These are phyloP conservation scores for Vitis rotundifolia DNA, from an alignment of 164 flowering plant species.

Conservation along the genomic window DNA sequence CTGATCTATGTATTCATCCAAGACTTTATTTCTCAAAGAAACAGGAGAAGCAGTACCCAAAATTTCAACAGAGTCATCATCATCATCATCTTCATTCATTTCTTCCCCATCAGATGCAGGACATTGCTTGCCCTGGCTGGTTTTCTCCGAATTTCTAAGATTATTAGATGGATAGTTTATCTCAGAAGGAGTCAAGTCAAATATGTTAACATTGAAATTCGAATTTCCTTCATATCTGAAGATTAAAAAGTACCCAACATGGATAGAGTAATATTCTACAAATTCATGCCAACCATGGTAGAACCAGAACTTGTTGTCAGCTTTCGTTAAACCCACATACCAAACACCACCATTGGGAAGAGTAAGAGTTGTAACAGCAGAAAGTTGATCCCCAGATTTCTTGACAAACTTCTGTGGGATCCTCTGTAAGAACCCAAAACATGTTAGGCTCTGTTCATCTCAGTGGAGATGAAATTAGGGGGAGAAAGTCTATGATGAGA, in stretches of 20 bases:
- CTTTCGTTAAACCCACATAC: slow-evolving; percentile 19
- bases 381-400: slow-evolving; percentile 16
- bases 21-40: slow-evolving; percentile 3
- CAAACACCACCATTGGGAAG: slow-evolving; percentile 27
- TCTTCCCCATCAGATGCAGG: too few species aligned
- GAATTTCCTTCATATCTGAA: slow-evolving; percentile 38
- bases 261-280: slow-evolving; percentile 23
- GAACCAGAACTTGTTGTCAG: slow-evolving; percentile 21
- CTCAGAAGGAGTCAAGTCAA: slow-evolving; percentile 26
- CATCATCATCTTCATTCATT: too few species aligned
- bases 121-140: too few species aligned
- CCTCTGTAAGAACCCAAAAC: slow-evolving; percentile 17
- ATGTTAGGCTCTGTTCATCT: neutral
- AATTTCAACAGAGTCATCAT: too few species aligned
- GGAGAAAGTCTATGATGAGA: too few species aligned
- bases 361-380: slow-evolving; percentile 13
- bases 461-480: too few species aligned
- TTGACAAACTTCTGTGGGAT: slow-evolving; percentile 32
- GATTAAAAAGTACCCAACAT: slow-evolving; percentile 25
- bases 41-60: neutral
- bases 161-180: slow-evolving; percentile 15
- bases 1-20: slow-evolving; percentile 10
- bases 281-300: slow-evolving; percentile 33
- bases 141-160: too few species aligned
- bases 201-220: slow-evolving; percentile 25